phyloP scores from a whole-genome alignment of 169 alveolate genomes.

The Plasmodium cynomolgi region DNA sequence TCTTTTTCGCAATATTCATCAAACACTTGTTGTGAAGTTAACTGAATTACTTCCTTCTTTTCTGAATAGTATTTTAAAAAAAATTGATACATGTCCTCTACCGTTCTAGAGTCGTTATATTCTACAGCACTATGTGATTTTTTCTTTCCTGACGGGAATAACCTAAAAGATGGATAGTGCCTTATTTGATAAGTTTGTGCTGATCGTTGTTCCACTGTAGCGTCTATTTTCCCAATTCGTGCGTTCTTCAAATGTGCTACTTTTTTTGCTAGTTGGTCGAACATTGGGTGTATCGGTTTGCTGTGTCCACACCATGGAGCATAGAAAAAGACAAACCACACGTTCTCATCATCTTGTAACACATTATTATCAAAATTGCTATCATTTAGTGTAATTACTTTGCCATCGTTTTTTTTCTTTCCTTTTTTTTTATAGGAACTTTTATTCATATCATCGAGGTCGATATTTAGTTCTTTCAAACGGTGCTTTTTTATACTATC shows the following conservation, averaged over 20 bases:
- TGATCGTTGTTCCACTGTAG: slow-evolving; percentile 80
- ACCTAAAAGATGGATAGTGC: slow-evolving; percentile 91
- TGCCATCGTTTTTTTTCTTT: slow-evolving; percentile 62
- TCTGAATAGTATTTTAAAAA: slow-evolving; percentile 80
- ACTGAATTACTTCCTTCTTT: slow-evolving; percentile 75
- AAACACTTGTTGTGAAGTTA: slow-evolving; percentile 76
- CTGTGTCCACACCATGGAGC: slow-evolving; percentile 99
- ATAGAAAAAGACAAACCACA: slow-evolving; percentile 90
- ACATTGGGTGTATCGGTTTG: slow-evolving; percentile 95
- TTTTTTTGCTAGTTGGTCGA: slow-evolving; percentile 88
- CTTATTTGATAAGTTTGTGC: slow-evolving; percentile 74
- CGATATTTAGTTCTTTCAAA: slow-evolving; percentile 65
- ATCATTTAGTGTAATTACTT: slow-evolving; percentile 82
- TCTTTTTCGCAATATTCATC: slow-evolving; percentile 84
- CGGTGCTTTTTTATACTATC: slow-evolving; percentile 79
- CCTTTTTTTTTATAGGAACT: slow-evolving; percentile 72
- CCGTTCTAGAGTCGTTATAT: slow-evolving; percentile 89
- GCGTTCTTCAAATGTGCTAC: slow-evolving; percentile 89
- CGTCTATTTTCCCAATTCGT: slow-evolving; percentile 86
- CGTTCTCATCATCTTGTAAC: slow-evolving; percentile 82
- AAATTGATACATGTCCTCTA: slow-evolving; percentile 86
- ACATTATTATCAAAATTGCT: slow-evolving; percentile 81
- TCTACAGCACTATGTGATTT: slow-evolving; percentile 83
- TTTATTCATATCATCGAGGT: slow-evolving; percentile 16
- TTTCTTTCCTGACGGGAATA: slow-evolving; percentile 89